phyloP scores from a whole-genome alignment of 192 early-diverging fungal genomes.

The Jimgerdemannia lactiflua region DNA sequence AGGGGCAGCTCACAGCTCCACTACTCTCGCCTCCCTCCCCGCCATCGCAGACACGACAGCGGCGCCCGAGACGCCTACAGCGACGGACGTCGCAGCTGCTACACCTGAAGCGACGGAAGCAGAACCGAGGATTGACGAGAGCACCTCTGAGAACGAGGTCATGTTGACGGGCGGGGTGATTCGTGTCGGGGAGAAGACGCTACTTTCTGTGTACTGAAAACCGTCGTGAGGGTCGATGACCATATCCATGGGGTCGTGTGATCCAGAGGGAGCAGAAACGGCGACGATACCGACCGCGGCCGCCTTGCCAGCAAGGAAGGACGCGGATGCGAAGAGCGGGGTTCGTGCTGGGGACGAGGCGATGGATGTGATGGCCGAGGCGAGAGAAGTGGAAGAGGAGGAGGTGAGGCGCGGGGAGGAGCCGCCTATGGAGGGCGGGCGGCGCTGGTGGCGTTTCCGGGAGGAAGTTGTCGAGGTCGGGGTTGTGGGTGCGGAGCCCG shows the following conservation, averaged over 20 bases:
- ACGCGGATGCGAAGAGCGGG: not conserved
- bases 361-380: not conserved
- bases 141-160: conserved; percentile 1
- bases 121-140: not conserved
- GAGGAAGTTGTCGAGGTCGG: not conserved
- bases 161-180: not conserved
- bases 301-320: not conserved
- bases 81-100: not conserved
- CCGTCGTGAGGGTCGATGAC: not conserved
- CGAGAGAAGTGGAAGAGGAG: not conserved
- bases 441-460: not conserved
- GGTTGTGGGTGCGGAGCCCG: not conserved
- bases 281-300: not conserved
- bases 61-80: not conserved
- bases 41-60: not conserved
- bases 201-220: not conserved
- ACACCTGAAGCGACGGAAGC: not conserved
- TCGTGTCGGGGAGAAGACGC: conserved; percentile 1
- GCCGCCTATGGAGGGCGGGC: not conserved
- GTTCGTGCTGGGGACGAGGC: not conserved
- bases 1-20: not conserved
- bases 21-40: not conserved
- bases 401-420: not conserved
- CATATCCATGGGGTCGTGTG: not conserved
- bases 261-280: not conserved